A percentile compares a stretch with the other conserved stretches of the same genome.
Conservation (phyloP, 345 rosid genomes). For the Eucalyptus microcorys region DNA sequence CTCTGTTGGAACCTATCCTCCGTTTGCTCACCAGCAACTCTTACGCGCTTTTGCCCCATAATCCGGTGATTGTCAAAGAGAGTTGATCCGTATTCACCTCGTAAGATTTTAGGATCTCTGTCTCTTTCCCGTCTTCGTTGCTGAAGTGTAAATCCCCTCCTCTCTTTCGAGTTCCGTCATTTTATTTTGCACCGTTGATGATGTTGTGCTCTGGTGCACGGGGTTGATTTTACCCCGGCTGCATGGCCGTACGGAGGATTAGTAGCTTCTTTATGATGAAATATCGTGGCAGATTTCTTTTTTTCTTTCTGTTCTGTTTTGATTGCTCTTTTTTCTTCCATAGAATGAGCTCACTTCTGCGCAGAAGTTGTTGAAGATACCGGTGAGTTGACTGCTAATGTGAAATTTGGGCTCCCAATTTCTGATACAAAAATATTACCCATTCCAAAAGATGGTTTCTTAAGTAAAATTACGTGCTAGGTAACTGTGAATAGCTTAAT, state of each 20-base stretch:
- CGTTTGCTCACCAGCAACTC: neutral
- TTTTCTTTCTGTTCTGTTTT: neutral
- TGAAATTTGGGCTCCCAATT: neutral
- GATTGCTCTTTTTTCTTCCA: neutral
- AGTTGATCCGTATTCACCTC: neutral
- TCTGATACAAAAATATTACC: neutral
- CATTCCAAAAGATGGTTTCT: neutral
- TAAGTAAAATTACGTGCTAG: neutral
- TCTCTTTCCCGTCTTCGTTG: neutral
- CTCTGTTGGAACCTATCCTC: conserved; percentile 6
- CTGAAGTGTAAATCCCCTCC: neutral
- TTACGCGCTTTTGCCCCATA: neutral
- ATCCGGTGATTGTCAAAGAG: neutral
- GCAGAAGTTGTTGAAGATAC: neutral
- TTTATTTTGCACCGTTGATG: neutral
- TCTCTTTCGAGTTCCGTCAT: neutral
- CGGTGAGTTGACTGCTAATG: neutral
- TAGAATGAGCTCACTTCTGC: neutral
- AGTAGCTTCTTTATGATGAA: neutral
- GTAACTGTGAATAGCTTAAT: neutral
- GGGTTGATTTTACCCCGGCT: neutral
- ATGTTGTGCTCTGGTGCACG: neutral
- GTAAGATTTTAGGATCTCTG: neutral
- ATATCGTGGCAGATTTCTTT: neutral
- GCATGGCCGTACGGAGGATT: neutral